These are phyloP conservation scores for Brachypodium distachyon DNA, from an alignment of 202 grass and related monocot species.

Conservation along the genomic window DNA sequence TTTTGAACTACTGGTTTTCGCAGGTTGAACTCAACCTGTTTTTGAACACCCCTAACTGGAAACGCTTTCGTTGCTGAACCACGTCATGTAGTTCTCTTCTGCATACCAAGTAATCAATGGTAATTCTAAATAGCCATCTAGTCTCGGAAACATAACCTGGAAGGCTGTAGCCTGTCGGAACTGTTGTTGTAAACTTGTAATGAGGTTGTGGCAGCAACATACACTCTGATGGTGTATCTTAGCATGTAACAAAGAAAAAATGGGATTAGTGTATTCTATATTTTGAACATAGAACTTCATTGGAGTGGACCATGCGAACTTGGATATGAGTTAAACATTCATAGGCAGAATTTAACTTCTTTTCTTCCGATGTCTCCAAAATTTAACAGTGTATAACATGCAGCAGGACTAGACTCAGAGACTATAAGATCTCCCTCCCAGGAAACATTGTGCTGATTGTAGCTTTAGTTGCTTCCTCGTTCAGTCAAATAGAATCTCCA, in stretches of 20 bases:
- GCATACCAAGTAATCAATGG: background rate
- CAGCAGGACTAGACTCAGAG: background rate
- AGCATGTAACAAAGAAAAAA: background rate
- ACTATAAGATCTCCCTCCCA: background rate
- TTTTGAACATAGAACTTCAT: background rate
- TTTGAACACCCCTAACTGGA: too few species aligned
- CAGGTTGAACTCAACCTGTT: too few species aligned
- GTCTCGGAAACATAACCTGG: background rate
- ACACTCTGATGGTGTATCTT: background rate
- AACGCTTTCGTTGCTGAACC: background rate
- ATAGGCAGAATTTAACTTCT: background rate
- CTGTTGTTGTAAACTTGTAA: background rate
- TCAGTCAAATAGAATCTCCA: background rate
- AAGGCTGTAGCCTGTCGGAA: background rate
- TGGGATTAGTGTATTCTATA: background rate
- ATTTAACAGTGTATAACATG: background rate
- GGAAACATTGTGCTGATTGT: background rate
- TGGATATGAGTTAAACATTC: background rate
- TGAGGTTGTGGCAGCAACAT: background rate
- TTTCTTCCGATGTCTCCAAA: background rate
- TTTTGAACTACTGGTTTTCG: too few species aligned
- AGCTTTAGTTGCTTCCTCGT: background rate
- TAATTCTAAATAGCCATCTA: background rate
- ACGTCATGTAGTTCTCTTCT: background rate
- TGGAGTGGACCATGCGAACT: background rate